Base-by-base conservation (phyloP, 805 yeast species). In the Geotrichum ghanense region DNA sequence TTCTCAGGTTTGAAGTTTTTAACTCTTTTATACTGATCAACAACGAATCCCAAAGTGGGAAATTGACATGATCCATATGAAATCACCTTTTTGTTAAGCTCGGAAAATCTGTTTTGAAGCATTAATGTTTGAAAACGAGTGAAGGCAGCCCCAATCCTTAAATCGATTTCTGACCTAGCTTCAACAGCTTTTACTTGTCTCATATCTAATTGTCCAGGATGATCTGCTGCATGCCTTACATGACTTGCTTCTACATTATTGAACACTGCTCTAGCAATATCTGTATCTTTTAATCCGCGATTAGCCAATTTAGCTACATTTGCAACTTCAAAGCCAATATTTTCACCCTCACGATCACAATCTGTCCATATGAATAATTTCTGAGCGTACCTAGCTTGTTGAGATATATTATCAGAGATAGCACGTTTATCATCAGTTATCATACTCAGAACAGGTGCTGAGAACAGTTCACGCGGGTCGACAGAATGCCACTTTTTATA, bases 281-380 rank as follows among this genome's bases (percentile, higher is more conserved):
- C 70, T 9, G 68, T 71, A 17, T 74, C 56, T 1, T 63, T 66
- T 40, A 87, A 57, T 1, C 64, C 51, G 1, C 64, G 54, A 57
- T 83, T 81, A 4, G 64, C 67, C 51, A 69, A 70, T 44, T 61
- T 59, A 0, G 95, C 96, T n/a, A 79, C 81, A 45, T 78, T 72
- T 27, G 76, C 71, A 14, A 94, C 78, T 56, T 89, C 95, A 67
- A 72, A 78, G 0, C 97, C 97, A 48, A 89, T 89, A 62, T 79
- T 83, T 61, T 89, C 97, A 1, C 97, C 97, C 61, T 89, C 97
- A 31, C 97, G 70, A 71, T 89, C 97, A 65, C 98, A 92, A 72
- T 92, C 99, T 0, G 98, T 92, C 97, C 98, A 92, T 5, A 92
- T 86, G 84, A 87, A 85, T 46, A 92, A 65, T 35, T 67, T 67